Base-by-base conservation (phyloP, 352 stramenopile species). In the Pythium myriotylum region DNA sequence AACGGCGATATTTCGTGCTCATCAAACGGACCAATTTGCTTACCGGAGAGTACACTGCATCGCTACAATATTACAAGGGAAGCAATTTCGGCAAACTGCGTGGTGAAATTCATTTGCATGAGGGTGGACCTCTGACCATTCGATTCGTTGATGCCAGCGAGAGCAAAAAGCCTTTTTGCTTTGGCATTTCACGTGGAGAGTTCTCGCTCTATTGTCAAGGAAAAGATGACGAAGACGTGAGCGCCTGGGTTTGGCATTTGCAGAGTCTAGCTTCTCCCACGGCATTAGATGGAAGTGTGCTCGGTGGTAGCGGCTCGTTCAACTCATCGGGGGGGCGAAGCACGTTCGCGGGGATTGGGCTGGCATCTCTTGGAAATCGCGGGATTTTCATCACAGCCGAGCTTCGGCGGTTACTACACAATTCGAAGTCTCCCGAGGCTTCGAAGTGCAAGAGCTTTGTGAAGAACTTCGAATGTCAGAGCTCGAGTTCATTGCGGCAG, bases 1-100 rank as follows among this genome's bases (percentile, higher is more conserved):
- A 95, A 60, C 85, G 83, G 27, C 76, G 87, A 12, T 95, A 90
- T 59, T 95, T 95, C 39, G 79, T 95, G 53, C 65, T 95, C n/a
- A 76, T 86, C 29, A 94, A 91, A 70, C 77, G 81, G 22, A 93
- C 79, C 4, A 92, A 93, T 55, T 41, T 73, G 9, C 58, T 63
- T 2, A 94, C 77, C 9, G 80, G 81, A 2, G 84, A 93, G 39
- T 89, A 79, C 41, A 87, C 76, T 56, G 84, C 85, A 1, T 86
- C 75, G 7, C 62, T 95, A 22, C 80, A 94, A 63, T 95, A 94
- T 70, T 95, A 92, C 70, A 92, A 92, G 58, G 84, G 85, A 54
- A 89, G 60, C 54, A 90, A 92, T 50, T 94, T 93, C 48, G 81
- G 62, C 27, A 91, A 92, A 41, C 54, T 93, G 7, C 84, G 86